Base-by-base conservation (phyloP, 225 moss, liverwort and hornwort genomes). In the Marchantia polymorpha region DNA sequence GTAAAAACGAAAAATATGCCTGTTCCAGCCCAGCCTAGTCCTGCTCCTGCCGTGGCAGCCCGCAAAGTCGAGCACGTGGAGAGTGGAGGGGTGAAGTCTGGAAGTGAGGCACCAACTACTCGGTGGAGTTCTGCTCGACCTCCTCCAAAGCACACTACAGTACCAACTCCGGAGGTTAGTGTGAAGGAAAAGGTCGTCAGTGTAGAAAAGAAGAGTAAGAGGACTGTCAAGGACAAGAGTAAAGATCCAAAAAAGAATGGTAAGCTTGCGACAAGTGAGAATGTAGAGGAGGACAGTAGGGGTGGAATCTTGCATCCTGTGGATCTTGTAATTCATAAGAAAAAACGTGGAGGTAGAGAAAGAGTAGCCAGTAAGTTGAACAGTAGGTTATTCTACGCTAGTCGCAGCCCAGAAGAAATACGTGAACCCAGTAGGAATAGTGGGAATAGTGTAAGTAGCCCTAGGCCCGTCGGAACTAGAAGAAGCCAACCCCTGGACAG, bases 331-430 rank as follows among this genome's bases (percentile, higher is more conserved):
- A 92, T 99, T 71, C 89, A 89, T 76, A 99, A 93, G 89, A 99
- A 95, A 77, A 95, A 99, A 84, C 93, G 99, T 6, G 92, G 94
- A 85, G 90, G 94, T 90, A 92, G 96, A 82, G 96, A 96, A 87
- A 89, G 94, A 82, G 84, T 88, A 85, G 92, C 86, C 72, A 90
- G 83, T 89, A 96, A 92, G 83, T 81, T 85, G 10, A 83, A 79
- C 84, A 88, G 83, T 87, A 80, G 80, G 51, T 64, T 84, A 64
- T 71, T 85, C 58, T 79, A 73, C 78, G 73, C 27, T 59, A 72
- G 84, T 70, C 80, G 74, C 26, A 76, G 49, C 20, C 74, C 63
- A n/a, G 80, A 81, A 25, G 83, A 65, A 14, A 56, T 78, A 54
- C 80, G 29, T 64, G 81, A 81, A 64, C 74, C 78, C 17, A 81